These are phyloP conservation scores for Arthrobotrys pseudoclavata DNA, from an alignment of 2,329 filamentous ascomycete genomes.

Conservation along the genomic window DNA sequence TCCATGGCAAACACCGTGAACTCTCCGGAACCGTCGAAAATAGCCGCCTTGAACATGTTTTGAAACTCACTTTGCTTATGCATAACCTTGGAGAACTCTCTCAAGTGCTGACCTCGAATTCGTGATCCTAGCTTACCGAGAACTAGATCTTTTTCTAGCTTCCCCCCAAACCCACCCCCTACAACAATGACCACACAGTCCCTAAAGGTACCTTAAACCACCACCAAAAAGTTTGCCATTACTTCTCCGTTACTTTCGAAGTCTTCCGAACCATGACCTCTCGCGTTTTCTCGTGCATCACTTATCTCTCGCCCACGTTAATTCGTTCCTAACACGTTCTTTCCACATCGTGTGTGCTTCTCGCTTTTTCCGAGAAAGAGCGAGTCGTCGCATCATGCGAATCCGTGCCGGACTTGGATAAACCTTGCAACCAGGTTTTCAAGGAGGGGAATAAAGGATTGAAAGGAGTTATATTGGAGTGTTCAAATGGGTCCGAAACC, in stretches of 20 bases:
- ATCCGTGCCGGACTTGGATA: constrained; percentile 39
- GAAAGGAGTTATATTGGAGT: constrained; percentile 8
- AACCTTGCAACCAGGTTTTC: constrained; percentile 55
- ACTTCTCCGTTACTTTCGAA: constrained; percentile 25
- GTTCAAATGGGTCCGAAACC: constrained; percentile 53
- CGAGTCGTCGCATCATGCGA: constrained; percentile 42
- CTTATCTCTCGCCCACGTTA: constrained; percentile 19
- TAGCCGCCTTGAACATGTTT: constrained; percentile 48
- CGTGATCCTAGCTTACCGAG: constrained; percentile 46
- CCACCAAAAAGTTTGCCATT: constrained; percentile 25
- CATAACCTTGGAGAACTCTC: constrained; percentile 43
- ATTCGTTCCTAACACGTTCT: constrained; percentile 8
- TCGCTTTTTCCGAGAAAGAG: constrained; percentile 16
- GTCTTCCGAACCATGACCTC: constrained; percentile 40
- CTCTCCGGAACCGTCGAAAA: constrained; percentile 36
- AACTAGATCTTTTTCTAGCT: constrained; percentile 44
- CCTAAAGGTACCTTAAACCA: constrained; percentile 55
- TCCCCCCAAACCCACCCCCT: constrained; percentile 33
- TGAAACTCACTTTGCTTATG: constrained; percentile 41
- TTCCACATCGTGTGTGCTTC: constrained; percentile 19
- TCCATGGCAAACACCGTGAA: constrained; percentile 42
- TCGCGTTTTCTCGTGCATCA: constrained; percentile 41
- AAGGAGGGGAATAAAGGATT: constrained; percentile 11
- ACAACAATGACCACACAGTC: constrained; percentile 59
- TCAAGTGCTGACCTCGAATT: constrained; percentile 39